phyloP scores from a whole-genome alignment of 2,329 filamentous ascomycete species.

The Didymellaceae sp. region DNA sequence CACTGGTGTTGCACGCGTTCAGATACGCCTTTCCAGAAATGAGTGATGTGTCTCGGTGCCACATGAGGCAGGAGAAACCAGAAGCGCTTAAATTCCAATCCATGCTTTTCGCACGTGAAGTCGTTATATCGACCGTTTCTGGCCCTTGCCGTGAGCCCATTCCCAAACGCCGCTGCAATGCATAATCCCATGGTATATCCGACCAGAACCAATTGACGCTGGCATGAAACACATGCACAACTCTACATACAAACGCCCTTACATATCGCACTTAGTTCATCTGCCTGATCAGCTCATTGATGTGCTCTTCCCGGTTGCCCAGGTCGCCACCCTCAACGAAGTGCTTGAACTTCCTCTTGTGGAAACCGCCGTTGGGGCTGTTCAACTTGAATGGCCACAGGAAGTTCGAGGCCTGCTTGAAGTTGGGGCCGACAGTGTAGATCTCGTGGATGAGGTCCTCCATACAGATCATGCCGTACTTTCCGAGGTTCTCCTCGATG shows the following conservation, averaged over 20 bases:
- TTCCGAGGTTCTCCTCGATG: slow-evolving; percentile 94
- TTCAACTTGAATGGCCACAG: slow-evolving; percentile 99
- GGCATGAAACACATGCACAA: slow-evolving; percentile 18
- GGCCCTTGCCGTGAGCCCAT: slow-evolving; percentile 11
- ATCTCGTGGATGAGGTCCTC: slow-evolving; percentile 99
- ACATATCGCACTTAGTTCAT: slow-evolving; percentile 78
- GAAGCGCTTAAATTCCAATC: slow-evolving; percentile 11
- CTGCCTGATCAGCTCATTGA: slow-evolving; percentile 94
- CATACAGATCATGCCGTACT: slow-evolving; percentile 98
- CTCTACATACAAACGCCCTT: slow-evolving; percentile 15
- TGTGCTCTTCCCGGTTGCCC: slow-evolving; percentile 98
- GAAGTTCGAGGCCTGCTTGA: slow-evolving; percentile 99
- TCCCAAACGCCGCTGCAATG: slow-evolving; percentile 22
- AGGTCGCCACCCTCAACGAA: slow-evolving; percentile 98
- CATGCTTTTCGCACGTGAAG: slow-evolving; percentile 13
- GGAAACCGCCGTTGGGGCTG: slow-evolving; percentile 98
- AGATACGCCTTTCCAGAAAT: neutral
- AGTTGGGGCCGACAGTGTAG: slow-evolving; percentile 95
- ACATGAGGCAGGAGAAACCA: slow-evolving; percentile 7
- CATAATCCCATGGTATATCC: slow-evolving; percentile 19
- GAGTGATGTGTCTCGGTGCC: slow-evolving; percentile 14
- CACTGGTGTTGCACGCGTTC: slow-evolving; percentile 9
- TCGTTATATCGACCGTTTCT: slow-evolving; percentile 10
- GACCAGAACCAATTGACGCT: slow-evolving; percentile 11
- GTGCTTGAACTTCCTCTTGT: slow-evolving; percentile 97